These are phyloP conservation scores for Neoboletus subvelutipes DNA, from an alignment of 768 basidiomycete species.

Conservation along the genomic window DNA sequence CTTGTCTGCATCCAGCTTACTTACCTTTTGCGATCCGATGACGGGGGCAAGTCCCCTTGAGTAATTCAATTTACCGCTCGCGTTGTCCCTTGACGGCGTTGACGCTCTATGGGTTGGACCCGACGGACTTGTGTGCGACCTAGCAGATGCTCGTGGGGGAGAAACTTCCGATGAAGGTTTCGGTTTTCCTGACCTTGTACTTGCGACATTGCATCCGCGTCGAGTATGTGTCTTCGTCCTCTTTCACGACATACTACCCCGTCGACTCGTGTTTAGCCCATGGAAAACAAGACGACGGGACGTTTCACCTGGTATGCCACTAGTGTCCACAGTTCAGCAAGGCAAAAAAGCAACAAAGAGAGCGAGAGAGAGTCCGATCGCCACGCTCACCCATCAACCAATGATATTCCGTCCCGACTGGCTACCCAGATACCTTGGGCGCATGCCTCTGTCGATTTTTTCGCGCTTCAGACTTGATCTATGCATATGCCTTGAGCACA, in stretches of 20 bases:
- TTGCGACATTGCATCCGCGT: slow-evolving; percentile 11
- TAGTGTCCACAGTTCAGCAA: not conserved
- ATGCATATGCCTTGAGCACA: no score
- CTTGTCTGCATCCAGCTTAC: not conserved
- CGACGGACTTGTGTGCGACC: slow-evolving; percentile 8
- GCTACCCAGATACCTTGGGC: not conserved
- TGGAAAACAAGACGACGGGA: not conserved
- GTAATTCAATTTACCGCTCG: slow-evolving; percentile 11
- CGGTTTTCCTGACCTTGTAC: slow-evolving; percentile 5
- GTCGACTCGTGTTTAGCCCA: not conserved
- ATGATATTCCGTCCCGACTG: slow-evolving; percentile 4
- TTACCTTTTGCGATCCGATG: slow-evolving; percentile 12
- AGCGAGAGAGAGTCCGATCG: no score
- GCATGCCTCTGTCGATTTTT: slow-evolving; percentile 3
- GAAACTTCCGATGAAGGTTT: not conserved
- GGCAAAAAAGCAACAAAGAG: no score
- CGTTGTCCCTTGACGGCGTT: slow-evolving; percentile 7
- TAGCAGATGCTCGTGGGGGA: not conserved
- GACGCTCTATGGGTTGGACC: slow-evolving; percentile 8
- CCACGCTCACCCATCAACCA: slow-evolving; percentile 3
- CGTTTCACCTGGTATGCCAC: not conserved
- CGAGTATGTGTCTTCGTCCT: slow-evolving; percentile 12
- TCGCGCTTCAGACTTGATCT: slow-evolving; percentile 1
- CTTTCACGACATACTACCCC: slow-evolving; percentile 9
- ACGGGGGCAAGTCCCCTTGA: slow-evolving; percentile 10